These are phyloP conservation scores for Orbilia oligospora DNA, from an alignment of 2,329 filamentous ascomycete species.

Conservation along the genomic window DNA sequence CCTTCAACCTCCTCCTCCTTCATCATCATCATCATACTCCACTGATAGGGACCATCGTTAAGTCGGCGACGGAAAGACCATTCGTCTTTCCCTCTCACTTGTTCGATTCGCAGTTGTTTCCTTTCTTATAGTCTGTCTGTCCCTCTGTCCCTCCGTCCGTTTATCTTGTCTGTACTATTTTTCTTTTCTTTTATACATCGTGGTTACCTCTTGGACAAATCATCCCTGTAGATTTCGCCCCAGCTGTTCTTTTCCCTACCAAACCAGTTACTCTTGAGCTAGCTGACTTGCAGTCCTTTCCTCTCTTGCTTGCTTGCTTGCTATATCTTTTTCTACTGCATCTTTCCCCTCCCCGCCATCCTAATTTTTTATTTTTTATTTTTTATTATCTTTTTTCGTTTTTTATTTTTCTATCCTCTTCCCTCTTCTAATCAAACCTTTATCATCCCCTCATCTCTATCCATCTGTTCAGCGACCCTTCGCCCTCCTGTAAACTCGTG, in stretches of 20 bases:
- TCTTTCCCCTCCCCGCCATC: constrained; percentile 59
- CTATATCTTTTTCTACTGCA: constrained; percentile 40
- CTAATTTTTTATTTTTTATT: constrained; percentile 35
- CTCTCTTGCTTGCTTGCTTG: constrained; percentile 54
- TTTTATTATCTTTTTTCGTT: constrained; percentile 10
- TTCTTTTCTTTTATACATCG: constrained; percentile 26
- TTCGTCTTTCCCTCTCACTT: constrained; percentile 58
- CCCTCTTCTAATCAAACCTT: constrained; percentile 27
- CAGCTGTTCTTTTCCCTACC: constrained; percentile 57
- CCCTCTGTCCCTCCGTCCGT: no score
- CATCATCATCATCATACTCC: constrained; percentile 62
- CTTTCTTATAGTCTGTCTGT: not conserved
- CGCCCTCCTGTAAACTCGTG: constrained; percentile 33
- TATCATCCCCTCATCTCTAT: constrained; percentile 36
- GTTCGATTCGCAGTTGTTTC: constrained; percentile 43
- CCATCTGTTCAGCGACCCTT: constrained; percentile 32
- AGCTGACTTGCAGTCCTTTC: constrained; percentile 55
- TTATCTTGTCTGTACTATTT: constrained; percentile 40
- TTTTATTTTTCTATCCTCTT: not conserved
- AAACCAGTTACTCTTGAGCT: constrained; percentile 53
- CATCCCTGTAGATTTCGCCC: constrained; percentile 61
- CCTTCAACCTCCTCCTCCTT: constrained; percentile 64
- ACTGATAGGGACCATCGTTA: constrained; percentile 56
- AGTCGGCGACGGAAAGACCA: constrained; percentile 58
- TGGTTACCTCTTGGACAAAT: constrained; percentile 60